Percentiles rank a stretch among this genome's conserved stretches.
These are phyloP conservation scores for Carpinus viminea DNA, from an alignment of 306 rosid genomes.

Conservation along the genomic window DNA sequence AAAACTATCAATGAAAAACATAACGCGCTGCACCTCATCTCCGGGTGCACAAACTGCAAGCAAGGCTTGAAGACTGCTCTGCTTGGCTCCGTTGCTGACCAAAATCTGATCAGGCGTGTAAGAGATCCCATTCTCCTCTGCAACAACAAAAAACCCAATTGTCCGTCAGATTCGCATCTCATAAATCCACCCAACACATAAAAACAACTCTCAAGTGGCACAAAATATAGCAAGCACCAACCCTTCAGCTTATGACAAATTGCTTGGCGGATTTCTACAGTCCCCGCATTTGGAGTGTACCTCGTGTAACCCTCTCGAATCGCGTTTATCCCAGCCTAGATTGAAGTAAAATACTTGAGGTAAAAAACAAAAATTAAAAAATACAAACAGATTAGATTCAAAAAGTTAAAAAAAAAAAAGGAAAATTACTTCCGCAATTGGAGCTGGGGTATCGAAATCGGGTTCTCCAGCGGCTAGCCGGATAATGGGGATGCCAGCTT, in stretches of 20 bases:
- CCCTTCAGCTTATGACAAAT: conserved; percentile 88
- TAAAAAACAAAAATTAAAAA: background rate
- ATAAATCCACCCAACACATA: background rate
- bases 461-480: conserved; percentile 91
- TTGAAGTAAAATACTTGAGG: background rate
- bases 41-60: conserved; percentile 91
- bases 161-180: conserved; percentile 9
- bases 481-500: conserved; percentile 86
- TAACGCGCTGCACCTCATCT: conserved; percentile 59
- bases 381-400: background rate
- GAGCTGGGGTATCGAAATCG: conserved; percentile 85
- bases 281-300: conserved; percentile 84
- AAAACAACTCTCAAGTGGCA: background rate
- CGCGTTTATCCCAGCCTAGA: conserved; percentile 87
- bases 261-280: conserved; percentile 78
- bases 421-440: conserved; percentile 58
- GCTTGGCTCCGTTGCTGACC: conserved; percentile 96
- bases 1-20: background rate
- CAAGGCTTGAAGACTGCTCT: conserved; percentile 74
- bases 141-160: conserved; percentile 5
- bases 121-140: conserved; percentile 85
- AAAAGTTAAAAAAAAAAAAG: background rate
- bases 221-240: conserved; percentile 20
- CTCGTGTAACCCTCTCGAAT: conserved; percentile 84
- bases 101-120: conserved; percentile 81